Conservation (phyloP, 495 filamentous ascomycete species). For the Penicillium argentinense region DNA sequence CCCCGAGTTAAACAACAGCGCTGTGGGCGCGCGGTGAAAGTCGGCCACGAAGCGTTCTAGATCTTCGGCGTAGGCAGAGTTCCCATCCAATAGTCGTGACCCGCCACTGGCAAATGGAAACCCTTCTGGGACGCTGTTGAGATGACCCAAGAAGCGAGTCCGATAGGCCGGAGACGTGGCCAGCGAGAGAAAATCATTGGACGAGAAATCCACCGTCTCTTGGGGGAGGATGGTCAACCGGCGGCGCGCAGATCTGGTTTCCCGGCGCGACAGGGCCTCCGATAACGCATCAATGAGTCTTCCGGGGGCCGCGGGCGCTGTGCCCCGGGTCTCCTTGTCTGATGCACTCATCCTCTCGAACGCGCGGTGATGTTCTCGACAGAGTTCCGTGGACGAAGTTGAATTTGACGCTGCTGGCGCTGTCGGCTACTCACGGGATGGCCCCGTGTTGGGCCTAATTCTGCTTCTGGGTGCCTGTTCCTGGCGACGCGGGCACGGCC, state of each 20-base stretch:
- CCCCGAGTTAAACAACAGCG: constrained; percentile 74
- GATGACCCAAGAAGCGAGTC: constrained; percentile 27
- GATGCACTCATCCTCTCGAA: too few relatives aligned
- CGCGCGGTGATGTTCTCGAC: not conserved
- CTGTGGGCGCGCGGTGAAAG: constrained; percentile 64
- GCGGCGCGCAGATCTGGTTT: constrained; percentile 47
- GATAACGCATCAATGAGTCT: constrained; percentile 39
- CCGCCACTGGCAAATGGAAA: constrained; percentile 44
- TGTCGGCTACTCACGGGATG: too few relatives aligned
- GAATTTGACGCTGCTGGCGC: too few relatives aligned
- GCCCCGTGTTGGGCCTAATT: too few relatives aligned
- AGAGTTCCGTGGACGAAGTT: too few relatives aligned
- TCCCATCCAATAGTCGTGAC: constrained; percentile 58
- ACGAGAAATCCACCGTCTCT: constrained; percentile 43
- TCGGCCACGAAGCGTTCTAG: constrained; percentile 63
- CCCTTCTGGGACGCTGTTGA: constrained; percentile 30
- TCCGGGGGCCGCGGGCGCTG: constrained; percentile 1
- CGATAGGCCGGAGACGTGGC: constrained; percentile 36
- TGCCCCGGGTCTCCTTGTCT: too few relatives aligned
- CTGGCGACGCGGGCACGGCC: constrained; percentile 1
- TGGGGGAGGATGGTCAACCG: constrained; percentile 36
- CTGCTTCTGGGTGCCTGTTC: too few relatives aligned
- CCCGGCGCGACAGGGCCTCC: constrained; percentile 37
- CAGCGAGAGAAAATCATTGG: constrained; percentile 49
- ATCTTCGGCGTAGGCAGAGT: constrained; percentile 60